Base-by-base conservation (phyloP, 306 rosid genomes). In the Lotus japonicus region DNA sequence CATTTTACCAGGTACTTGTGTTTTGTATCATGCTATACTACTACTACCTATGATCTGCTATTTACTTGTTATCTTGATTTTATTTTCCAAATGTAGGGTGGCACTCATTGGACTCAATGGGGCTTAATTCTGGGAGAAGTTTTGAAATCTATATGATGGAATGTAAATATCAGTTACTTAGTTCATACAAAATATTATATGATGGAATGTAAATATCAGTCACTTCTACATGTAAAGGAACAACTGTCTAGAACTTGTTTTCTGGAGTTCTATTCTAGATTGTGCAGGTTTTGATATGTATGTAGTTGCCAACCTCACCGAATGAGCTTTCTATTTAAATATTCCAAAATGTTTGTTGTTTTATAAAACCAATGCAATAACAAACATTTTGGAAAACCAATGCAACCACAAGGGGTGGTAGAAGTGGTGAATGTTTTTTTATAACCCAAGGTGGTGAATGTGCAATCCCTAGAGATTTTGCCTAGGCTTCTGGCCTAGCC, bases 101-200 rank as follows among this genome's bases (percentile, higher is more conserved):
- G 97, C 78, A 88, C 90, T 53, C 97, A 90, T 77, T 88, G 97
- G 95, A 88, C 92, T 79, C 97, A 90, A 58, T 88, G 97, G 97
- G 97, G 95, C 60, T 80, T 90, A 41, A 92, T 86, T 63, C 88
- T 90, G 11, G 97, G 92, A 71, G 97, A 90, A 87, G 87, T 90
- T 65, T 66, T 90, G 74, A 81, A 84, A 78, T 82, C 77, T 38
- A 21, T 90, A 19, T 87, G 76, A 77, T 42, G 23, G 53, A 74
- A 78, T 61, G 18, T 33, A 42, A 59, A 15, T 41, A 53, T 49
- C 57, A n/a, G 35, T 12, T 11, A 12, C 13, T 31, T 26, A 75
- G 41, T 62, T 69, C 18, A 68, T 60, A 54, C 55, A 10, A 33
- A 53, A 62, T n/a, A n/a, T 43, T 35, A 8, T 5, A 9, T n/a